phyloP scores from a whole-genome alignment of 2,329 filamentous ascomycete species.

The Alternaria gansuensis region DNA sequence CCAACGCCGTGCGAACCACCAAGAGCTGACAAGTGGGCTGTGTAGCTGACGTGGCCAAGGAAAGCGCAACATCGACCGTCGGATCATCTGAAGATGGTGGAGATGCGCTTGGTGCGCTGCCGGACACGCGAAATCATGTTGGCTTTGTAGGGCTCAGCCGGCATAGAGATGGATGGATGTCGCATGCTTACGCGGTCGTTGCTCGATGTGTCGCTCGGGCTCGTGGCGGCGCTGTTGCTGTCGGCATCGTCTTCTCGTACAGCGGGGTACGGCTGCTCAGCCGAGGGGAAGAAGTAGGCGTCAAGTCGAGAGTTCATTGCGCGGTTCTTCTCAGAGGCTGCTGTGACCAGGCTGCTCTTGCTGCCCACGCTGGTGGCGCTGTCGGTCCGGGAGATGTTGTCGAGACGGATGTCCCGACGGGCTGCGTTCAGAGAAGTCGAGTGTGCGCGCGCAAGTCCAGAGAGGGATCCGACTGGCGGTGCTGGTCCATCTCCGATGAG shows the following conservation, averaged over 20 bases:
- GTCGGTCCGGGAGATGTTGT: slow-evolving; percentile 50
- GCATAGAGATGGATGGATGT: slow-evolving; percentile 45
- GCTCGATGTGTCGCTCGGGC: slow-evolving; percentile 50
- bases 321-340: slow-evolving; percentile 52
- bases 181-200: slow-evolving; percentile 43
- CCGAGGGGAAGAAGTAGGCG: slow-evolving; percentile 48
- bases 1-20: slow-evolving; percentile 24
- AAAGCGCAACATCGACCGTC: not conserved
- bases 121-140: slow-evolving; percentile 49
- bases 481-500: slow-evolving; percentile 55
- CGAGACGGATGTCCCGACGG: slow-evolving; percentile 51
- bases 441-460: slow-evolving; percentile 52
- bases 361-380: slow-evolving; percentile 49
- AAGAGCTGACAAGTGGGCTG: slow-evolving; percentile 29
- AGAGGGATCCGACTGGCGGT: slow-evolving; percentile 51
- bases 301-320: slow-evolving; percentile 53
- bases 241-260: slow-evolving; percentile 46
- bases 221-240: slow-evolving; percentile 33
- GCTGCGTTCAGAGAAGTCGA: slow-evolving; percentile 51
- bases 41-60: slow-evolving; percentile 29
- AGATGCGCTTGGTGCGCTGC: slow-evolving; percentile 49
- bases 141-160: slow-evolving; percentile 40
- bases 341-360: slow-evolving; percentile 47
- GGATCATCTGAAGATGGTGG: slow-evolving; percentile 50
- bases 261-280: slow-evolving; percentile 39